These are phyloP conservation scores for Colletotrichum sojae DNA, from an alignment of 2,329 filamentous ascomycete species.

Conservation along the genomic window DNA sequence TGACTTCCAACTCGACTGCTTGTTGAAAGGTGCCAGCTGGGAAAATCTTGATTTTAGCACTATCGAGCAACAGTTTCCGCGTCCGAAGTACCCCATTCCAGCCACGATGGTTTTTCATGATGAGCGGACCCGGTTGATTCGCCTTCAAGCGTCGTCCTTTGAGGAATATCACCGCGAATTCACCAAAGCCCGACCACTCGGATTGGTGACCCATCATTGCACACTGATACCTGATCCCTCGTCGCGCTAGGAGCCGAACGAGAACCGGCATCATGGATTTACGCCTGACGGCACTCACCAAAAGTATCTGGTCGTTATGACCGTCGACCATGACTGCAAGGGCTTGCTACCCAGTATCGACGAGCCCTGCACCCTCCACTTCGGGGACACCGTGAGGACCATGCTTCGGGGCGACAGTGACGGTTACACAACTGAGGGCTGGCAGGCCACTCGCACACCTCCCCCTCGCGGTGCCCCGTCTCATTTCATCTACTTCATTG, in stretches of 20 bases:
- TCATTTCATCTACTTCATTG: constrained; percentile 5
- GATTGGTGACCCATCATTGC: neutral
- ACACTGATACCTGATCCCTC: constrained; percentile 10
- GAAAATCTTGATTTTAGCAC: neutral
- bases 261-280: neutral
- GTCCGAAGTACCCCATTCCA: neutral
- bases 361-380: constrained; percentile 1
- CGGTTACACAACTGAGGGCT: neutral
- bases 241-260: neutral
- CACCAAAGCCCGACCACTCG: neutral
- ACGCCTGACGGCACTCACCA: constrained; percentile 3
- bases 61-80: neutral
- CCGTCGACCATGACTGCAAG: neutral
- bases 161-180: constrained; percentile 7
- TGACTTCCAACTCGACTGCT: too few species aligned
- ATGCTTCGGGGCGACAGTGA: neutral
- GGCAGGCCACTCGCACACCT: constrained; percentile 10
- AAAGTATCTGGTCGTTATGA: constrained; percentile 7
- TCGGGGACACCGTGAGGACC: neutral
- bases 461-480: neutral
- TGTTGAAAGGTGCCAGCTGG: neutral
- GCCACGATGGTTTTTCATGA: neutral
- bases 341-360: constrained; percentile 2
- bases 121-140: neutral
- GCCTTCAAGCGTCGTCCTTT: constrained; percentile 3